Evolutionary conservation across 805 yeast species (phyloP).

Genomic region (Schizosaccharomyces octosporus): DNA sequence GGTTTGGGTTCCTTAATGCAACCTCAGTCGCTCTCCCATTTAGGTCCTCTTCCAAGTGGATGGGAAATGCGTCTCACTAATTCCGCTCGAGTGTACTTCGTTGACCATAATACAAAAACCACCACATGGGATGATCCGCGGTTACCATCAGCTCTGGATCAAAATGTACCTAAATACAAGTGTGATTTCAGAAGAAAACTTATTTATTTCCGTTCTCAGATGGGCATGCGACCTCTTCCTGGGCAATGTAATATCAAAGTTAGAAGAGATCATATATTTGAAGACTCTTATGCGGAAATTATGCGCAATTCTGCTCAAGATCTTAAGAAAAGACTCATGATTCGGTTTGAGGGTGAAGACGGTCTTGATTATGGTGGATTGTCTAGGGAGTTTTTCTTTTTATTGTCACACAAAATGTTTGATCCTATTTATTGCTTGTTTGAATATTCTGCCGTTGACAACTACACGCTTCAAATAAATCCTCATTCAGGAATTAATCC

Average conservation of each 20-base stretch:
- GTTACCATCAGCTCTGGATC: slow-evolving; percentile 87
- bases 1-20: slow-evolving; percentile 33
- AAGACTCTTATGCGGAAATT: slow-evolving; percentile 91
- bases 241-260: slow-evolving; percentile 98
- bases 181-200: slow-evolving; percentile 96
- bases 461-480: slow-evolving; percentile 90
- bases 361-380: slow-evolving; percentile 99
- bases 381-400: slow-evolving; percentile 88
- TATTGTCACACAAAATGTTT: slow-evolving; percentile 93
- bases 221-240: slow-evolving; percentile 85
- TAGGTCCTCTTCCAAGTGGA: slow-evolving; percentile 94
- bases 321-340: slow-evolving; percentile 89
- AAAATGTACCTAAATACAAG: slow-evolving; percentile 95
- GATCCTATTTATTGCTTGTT: slow-evolving; percentile 93
- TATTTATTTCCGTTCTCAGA: slow-evolving; percentile 92
- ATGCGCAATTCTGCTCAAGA: slow-evolving; percentile 99
- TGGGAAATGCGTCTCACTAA: slow-evolving; percentile 99
- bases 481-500: slow-evolving; percentile 94
- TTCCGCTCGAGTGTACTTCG: slow-evolving; percentile 94
- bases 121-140: slow-evolving; percentile 99
- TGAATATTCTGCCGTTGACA: slow-evolving; percentile 93
- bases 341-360: slow-evolving; percentile 96
- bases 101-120: slow-evolving; percentile 95
- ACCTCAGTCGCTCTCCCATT: slow-evolving; percentile 91
- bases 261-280: slow-evolving; percentile 85